phyloP scores from a whole-genome alignment of 2,329 filamentous ascomycete species.

The Colletotrichum liriopes region DNA sequence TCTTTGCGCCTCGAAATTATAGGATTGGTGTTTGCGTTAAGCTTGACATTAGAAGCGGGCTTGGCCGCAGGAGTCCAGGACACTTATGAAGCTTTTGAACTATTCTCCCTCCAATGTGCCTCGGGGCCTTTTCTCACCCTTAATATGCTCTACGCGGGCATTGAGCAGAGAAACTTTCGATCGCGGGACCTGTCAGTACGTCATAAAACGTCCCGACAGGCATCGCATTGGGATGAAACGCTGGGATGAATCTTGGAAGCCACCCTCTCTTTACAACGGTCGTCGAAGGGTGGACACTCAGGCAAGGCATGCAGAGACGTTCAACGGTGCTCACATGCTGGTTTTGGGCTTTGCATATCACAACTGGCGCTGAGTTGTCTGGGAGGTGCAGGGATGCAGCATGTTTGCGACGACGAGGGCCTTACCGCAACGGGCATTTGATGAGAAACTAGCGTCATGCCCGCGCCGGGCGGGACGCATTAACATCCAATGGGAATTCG shows the following conservation, averaged over 20 bases:
- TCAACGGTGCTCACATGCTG: neutral
- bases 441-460: slow-evolving; percentile 42
- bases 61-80: neutral
- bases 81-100: neutral
- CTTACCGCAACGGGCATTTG: slow-evolving; percentile 40
- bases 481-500: slow-evolving; percentile 3
- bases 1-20: neutral
- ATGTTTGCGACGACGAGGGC: slow-evolving; percentile 21
- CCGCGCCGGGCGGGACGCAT: slow-evolving; percentile 27
- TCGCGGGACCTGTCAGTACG: slow-evolving; percentile 39
- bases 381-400: slow-evolving; percentile 28
- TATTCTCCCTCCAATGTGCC: neutral
- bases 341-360: slow-evolving; percentile 4
- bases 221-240: slow-evolving; percentile 38
- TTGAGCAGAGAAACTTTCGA: slow-evolving; percentile 20
- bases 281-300: slow-evolving; percentile 2
- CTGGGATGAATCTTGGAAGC: slow-evolving; percentile 39
- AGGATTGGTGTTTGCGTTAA: neutral
- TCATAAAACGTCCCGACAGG: slow-evolving; percentile 30
- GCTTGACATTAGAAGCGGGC: neutral
- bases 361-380: slow-evolving; percentile 18
- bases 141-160: slow-evolving; percentile 38
- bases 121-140: slow-evolving; percentile 17
- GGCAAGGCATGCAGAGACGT: neutral
- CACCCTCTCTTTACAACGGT: neutral